phyloP scores from a whole-genome alignment of 1,284 basidiomycete species.

The Athelia psychrophila region DNA sequence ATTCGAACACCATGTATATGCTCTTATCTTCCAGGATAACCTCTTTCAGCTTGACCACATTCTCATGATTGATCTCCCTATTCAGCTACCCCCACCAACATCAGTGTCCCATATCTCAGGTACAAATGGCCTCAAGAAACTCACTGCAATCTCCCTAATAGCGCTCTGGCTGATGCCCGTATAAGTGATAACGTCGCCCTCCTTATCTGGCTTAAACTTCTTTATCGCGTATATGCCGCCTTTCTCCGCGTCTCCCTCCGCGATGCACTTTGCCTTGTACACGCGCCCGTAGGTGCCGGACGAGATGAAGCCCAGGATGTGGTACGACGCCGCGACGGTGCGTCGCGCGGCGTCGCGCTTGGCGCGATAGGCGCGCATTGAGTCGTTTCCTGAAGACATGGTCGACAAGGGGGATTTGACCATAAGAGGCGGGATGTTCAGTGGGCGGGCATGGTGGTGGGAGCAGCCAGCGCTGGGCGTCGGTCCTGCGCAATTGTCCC shows the following conservation, averaged over 20 bases:
- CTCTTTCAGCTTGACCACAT: constrained; percentile 88
- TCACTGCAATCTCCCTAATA: constrained; percentile 91
- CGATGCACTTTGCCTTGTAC: constrained; percentile 90
- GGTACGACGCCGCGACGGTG: constrained; percentile 79
- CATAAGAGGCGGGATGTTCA: neutral
- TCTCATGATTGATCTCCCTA: constrained; percentile 91
- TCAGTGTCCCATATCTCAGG: no score
- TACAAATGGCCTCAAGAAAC: constrained; percentile 32
- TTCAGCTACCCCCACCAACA: no score
- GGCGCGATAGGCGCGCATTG: constrained; percentile 83
- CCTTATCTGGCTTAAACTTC: constrained; percentile 99
- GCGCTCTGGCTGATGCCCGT: constrained; percentile 98
- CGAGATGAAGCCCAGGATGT: constrained; percentile 95
- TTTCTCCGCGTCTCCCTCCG: constrained; percentile 69
- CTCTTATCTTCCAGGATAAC: constrained; percentile 98
- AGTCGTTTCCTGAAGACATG: constrained; percentile 37
- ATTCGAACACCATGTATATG: constrained; percentile 99
- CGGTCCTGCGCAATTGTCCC: no score
- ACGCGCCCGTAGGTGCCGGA: constrained; percentile 98
- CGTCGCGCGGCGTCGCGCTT: constrained; percentile 70
- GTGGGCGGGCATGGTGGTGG: neutral
- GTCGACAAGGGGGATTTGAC: neutral
- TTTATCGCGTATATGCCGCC: constrained; percentile 90
- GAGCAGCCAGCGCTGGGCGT: no score
- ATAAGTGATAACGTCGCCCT: constrained; percentile 90